These are phyloP conservation scores for Hypoxylon perforatum DNA, from an alignment of 495 filamentous ascomycete species.

Conservation along the genomic window DNA sequence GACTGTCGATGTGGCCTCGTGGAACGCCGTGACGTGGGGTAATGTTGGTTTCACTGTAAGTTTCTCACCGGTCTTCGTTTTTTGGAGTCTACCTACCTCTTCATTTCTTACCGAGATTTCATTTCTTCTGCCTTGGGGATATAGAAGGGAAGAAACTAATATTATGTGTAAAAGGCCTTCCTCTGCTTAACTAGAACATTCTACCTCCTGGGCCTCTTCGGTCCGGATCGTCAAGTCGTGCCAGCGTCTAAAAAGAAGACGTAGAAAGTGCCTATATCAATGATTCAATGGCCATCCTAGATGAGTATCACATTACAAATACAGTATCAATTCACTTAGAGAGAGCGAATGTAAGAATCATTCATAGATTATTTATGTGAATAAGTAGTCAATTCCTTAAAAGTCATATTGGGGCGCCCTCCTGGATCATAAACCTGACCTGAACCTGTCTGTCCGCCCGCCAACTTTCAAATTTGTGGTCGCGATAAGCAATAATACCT, in stretches of 20 bases:
- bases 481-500: too few species aligned
- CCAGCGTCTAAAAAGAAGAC: conserved; percentile 31
- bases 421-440: too few species aligned
- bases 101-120: neutral
- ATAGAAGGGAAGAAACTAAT: conserved; percentile 1
- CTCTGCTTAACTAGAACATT: conserved; percentile 66
- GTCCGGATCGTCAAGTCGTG: conserved; percentile 45
- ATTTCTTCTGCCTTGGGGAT: neutral
- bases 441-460: too few species aligned
- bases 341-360: too few species aligned
- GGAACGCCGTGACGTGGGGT: conserved; percentile 79
- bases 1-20: conserved; percentile 64
- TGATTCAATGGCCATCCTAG: too few species aligned
- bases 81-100: neutral
- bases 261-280: neutral
- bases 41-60: conserved; percentile 74
- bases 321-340: too few species aligned
- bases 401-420: too few species aligned
- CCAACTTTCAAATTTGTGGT: too few species aligned
- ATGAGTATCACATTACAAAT: too few species aligned
- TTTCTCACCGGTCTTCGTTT: conserved; percentile 6
- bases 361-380: neutral
- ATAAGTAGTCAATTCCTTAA: too few species aligned
- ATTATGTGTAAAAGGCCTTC: conserved; percentile 48
- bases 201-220: conserved; percentile 70